Evolutionary conservation across 495 filamentous ascomycete genomes (phyloP), one percentile per base, ranked within the genome.

Genomic region (Peziza echinospora): DNA sequence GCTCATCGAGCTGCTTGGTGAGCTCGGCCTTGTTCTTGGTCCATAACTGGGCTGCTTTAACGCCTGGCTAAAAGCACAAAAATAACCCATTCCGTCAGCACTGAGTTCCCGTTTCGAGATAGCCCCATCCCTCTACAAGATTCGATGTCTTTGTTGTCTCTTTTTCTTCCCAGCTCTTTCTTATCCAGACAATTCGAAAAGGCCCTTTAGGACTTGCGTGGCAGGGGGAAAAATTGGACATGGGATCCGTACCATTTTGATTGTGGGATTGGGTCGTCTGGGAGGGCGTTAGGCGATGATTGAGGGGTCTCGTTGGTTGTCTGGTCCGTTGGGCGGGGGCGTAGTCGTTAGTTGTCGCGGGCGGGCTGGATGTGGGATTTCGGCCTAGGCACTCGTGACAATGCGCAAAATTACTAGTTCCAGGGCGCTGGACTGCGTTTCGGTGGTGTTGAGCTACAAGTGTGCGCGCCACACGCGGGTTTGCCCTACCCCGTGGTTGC

Each of bases 21-120:
- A 97, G 75, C 56, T 97, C 91, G 61, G 87, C 81, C 78, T 94
- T 94, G 78, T 72, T 82, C 84, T 99, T 99, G 68, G 78, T 77
- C 89, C 91, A 96, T 65, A 99, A 81, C 70, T 78, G 73, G 70
- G 71, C 76, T 64, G 85, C 75, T 76, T 93, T 94, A 68, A 96
- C 82, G 72, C 56, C 50, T 26, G 56, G 55, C 55, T 55, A 47
- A 42, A 41, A 21, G 46, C 24, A 43, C 54, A 51, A 54, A 55
- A 42, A 54, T 46, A 54, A 47, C 43, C 11, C 19, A 28, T 23
- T 45, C 26, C 50, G 37, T 42, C 45, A 25, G 41, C 23, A 22
- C 46, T 30, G 22, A 24, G 8, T 41, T 51, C 41, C 44, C 17
- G 6, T 24, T 21, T 24, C 17, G 23, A 51, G 44, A 41, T 26